phyloP scores from a whole-genome alignment of 1,284 basidiomycete species.

The Coniferiporia weirii region DNA sequence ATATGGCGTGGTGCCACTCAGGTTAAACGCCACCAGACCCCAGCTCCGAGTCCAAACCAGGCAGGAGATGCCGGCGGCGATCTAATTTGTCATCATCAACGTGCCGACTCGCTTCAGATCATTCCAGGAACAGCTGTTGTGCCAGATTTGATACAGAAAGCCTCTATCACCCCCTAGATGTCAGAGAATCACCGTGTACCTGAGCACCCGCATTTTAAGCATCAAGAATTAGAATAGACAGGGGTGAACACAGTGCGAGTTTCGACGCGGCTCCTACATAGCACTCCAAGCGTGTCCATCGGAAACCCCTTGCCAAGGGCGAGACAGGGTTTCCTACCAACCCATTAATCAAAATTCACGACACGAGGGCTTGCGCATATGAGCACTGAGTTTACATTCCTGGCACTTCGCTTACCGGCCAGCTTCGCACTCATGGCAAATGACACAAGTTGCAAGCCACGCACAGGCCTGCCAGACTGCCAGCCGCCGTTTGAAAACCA shows the following conservation, averaged over 20 bases:
- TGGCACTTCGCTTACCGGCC: background rate
- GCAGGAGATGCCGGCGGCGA: too few relatives aligned
- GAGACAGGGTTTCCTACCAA: background rate
- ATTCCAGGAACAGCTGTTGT: too few relatives aligned
- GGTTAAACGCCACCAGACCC: too few relatives aligned
- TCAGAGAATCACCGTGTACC: background rate
- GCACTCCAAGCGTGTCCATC: too few relatives aligned
- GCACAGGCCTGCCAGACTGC: background rate
- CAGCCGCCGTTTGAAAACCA: background rate
- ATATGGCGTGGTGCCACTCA: too few relatives aligned
- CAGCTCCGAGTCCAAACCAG: too few relatives aligned
- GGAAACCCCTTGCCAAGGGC: background rate
- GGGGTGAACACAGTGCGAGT: background rate
- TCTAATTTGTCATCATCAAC: too few relatives aligned
- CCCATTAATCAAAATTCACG: background rate
- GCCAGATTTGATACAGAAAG: too few relatives aligned
- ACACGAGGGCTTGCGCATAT: background rate
- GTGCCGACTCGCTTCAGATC: too few relatives aligned
- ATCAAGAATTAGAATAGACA: background rate
- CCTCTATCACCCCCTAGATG: too few relatives aligned
- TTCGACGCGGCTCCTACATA: too few relatives aligned
- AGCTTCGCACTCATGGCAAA: background rate
- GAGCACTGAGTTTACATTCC: background rate
- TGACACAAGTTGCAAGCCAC: background rate
- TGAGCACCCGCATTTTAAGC: background rate